Conservation (phyloP, 306 rosid species). For the Quercus suber region DNA sequence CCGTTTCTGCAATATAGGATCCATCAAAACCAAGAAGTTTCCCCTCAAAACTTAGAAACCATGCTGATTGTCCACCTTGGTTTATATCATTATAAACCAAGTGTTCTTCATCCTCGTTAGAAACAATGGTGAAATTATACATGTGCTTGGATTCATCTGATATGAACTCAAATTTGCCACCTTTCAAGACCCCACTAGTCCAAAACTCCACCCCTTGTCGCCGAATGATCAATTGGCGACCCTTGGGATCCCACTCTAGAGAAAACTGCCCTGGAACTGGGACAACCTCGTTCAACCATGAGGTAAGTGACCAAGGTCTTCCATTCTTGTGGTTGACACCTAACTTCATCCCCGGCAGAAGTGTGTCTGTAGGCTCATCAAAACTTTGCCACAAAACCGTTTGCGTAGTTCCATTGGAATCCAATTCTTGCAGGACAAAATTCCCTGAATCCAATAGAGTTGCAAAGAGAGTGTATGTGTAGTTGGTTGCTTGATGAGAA, state of each 20-base stretch:
- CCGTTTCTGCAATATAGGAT: too few species aligned
- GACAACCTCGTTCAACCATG: neutral
- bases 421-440: neutral
- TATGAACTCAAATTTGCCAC: too few species aligned
- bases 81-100: too few species aligned
- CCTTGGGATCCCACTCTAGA: neutral
- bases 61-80: too few species aligned
- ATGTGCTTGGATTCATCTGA: too few species aligned
- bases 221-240: neutral
- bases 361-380: neutral
- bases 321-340: neutral
- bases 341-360: constrained; percentile 13
- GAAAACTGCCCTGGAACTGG: neutral
- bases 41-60: too few species aligned
- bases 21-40: too few species aligned
- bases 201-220: neutral
- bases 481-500: neutral
- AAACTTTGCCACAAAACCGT: constrained; percentile 16
- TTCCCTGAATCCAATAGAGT: constrained; percentile 11
- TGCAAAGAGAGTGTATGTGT: neutral
- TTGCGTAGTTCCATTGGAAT: neutral
- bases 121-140: too few species aligned
- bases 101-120: too few species aligned
- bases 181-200: neutral
- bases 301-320: neutral